phyloP scores from a whole-genome alignment of 768 basidiomycete genomes.

The Boletus sensibilis region DNA sequence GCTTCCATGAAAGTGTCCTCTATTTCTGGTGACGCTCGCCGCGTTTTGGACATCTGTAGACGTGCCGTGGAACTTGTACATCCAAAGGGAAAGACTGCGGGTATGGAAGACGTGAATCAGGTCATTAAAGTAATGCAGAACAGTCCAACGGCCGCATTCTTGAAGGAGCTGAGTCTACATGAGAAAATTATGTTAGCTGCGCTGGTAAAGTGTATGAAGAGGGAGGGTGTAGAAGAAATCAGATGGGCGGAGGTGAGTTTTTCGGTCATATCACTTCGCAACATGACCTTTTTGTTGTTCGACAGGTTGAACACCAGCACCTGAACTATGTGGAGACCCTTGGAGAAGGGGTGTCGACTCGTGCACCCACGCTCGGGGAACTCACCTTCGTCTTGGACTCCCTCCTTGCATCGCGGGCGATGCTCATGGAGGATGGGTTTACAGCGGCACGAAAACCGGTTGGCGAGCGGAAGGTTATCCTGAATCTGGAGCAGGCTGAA shows the following conservation, averaged over 20 bases:
- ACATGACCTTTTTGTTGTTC: not conserved
- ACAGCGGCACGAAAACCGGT: slow-evolving; percentile 52
- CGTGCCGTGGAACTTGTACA: slow-evolving; percentile 82
- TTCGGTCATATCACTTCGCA: not conserved
- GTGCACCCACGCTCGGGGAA: slow-evolving; percentile 61
- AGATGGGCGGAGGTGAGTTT: slow-evolving; percentile 73
- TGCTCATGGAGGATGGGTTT: slow-evolving; percentile 68
- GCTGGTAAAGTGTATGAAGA: slow-evolving; percentile 74
- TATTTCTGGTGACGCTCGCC: slow-evolving; percentile 91
- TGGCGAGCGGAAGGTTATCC: slow-evolving; percentile 66
- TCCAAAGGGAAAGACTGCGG: slow-evolving; percentile 49
- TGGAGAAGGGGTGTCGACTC: slow-evolving; percentile 53
- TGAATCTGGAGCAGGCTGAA: slow-evolving; percentile 84
- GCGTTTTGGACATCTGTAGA: slow-evolving; percentile 92
- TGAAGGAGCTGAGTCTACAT: slow-evolving; percentile 81
- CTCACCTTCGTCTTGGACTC: slow-evolving; percentile 71
- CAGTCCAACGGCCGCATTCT: slow-evolving; percentile 82
- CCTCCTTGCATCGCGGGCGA: slow-evolving; percentile 71
- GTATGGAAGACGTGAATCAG: slow-evolving; percentile 68
- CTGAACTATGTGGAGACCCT: slow-evolving; percentile 66
- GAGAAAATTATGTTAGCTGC: slow-evolving; percentile 87
- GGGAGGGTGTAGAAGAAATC: slow-evolving; percentile 86
- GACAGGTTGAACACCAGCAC: slow-evolving; percentile 75
- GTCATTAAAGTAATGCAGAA: slow-evolving; percentile 88
- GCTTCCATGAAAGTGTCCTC: slow-evolving; percentile 76